phyloP scores from a whole-genome alignment of 257 asterid species.

The Lavandula angustifolia region DNA sequence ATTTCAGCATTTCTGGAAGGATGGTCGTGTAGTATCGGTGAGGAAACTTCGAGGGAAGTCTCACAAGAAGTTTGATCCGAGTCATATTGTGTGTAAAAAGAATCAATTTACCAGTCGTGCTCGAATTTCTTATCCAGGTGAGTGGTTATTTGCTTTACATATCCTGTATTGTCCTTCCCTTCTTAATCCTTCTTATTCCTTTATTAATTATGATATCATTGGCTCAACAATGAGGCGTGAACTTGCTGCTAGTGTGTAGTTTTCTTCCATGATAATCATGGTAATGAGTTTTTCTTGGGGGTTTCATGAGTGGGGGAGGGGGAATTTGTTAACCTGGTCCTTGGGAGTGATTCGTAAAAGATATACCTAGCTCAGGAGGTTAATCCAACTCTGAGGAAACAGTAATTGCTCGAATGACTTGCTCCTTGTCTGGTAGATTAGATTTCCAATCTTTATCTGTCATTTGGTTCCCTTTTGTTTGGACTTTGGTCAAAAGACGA shows the following conservation, averaged over 20 bases:
- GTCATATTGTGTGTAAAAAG: constrained; percentile 56
- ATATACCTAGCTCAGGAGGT: neutral
- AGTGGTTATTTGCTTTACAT: constrained; percentile 29
- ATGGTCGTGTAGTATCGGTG: constrained; percentile 59
- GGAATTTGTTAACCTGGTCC: constrained; percentile 1
- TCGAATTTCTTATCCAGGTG: constrained; percentile 55
- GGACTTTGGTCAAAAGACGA: neutral
- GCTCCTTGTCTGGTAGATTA: constrained; percentile 5
- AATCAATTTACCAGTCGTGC: constrained; percentile 65
- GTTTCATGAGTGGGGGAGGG: neutral
- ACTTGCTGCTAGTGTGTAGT: constrained; percentile 15
- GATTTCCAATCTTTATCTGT: constrained; percentile 1
- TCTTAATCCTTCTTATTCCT: neutral
- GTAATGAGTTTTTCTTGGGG: neutral
- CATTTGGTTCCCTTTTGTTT: neutral
- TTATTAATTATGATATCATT: neutral
- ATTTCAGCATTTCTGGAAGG: constrained; percentile 83
- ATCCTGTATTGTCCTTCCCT: constrained; percentile 6
- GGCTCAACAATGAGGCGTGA: neutral
- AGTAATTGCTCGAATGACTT: neutral
- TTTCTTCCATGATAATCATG: neutral
- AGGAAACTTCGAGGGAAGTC: constrained; percentile 65
- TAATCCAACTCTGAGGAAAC: neutral
- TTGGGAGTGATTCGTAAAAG: neutral
- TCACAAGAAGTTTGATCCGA: constrained; percentile 70